Evolutionary conservation across 768 basidiomycete genomes (phyloP).

Genomic region (Lactarius trivialis): DNA sequence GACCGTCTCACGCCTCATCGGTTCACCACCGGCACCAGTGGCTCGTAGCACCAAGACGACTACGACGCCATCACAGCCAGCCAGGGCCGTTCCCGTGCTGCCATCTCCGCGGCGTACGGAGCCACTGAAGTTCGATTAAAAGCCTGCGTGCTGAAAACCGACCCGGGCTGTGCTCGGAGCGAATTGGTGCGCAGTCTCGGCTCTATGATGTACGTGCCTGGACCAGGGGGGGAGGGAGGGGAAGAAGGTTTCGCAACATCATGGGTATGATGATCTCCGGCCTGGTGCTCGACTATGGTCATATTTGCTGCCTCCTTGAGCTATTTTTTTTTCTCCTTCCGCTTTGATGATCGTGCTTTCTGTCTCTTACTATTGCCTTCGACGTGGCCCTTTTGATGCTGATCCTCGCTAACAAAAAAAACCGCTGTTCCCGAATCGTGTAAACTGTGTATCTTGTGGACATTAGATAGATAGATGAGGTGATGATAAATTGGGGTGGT

Average conservation of each 20-base stretch:
- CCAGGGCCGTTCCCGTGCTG: conserved; percentile 1
- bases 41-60: conserved; percentile 19
- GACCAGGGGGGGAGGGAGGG: neutral
- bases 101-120: conserved; percentile 21
- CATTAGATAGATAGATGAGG: neutral
- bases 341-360: neutral
- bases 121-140: conserved; percentile 17
- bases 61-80: neutral
- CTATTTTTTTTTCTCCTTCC: neutral
- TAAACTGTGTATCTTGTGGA: conserved; percentile 1
- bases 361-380: neutral
- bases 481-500: conserved; percentile 10
- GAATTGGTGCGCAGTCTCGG: neutral
- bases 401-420: conserved; percentile 7
- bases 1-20: conserved; percentile 72
- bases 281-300: conserved; percentile 12
- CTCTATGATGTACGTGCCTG: neutral
- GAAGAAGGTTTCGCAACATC: neutral
- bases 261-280: conserved; percentile 2
- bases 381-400: conserved; percentile 6
- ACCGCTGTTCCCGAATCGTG: conserved; percentile 1
- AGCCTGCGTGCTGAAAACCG: no score
- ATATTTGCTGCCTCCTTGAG: conserved; percentile 8
- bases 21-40: conserved; percentile 62
- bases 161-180: conserved; percentile 10